A percentile compares a stretch with the other conserved stretches of the same genome.
Conservation (phyloP, 257 asterid genomes). For the Coffea canephora region DNA sequence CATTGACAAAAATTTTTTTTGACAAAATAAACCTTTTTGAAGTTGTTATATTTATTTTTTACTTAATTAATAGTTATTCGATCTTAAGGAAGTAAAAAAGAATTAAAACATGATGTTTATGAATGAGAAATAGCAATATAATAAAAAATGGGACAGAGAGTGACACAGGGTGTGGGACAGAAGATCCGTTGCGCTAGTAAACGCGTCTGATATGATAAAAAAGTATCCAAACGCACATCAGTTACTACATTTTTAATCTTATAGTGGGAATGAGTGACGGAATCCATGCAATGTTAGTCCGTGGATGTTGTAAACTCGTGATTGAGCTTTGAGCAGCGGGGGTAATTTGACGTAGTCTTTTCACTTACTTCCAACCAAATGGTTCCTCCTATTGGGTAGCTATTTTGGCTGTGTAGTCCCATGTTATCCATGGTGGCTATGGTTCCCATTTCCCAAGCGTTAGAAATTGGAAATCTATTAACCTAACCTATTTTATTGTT, state of each 20-base stretch:
- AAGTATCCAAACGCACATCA: background rate
- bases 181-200: too few relatives aligned
- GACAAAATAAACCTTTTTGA: too few relatives aligned
- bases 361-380: background rate
- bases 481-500: background rate
- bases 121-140: too few relatives aligned
- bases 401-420: background rate
- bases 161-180: too few relatives aligned
- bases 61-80: too few relatives aligned
- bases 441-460: background rate
- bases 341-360: background rate
- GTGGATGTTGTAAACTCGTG: background rate
- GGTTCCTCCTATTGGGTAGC: background rate
- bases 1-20: too few relatives aligned
- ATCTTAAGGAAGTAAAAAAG: too few relatives aligned
- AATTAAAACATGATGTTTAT: too few relatives aligned
- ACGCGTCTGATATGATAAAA: too few relatives aligned
- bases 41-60: too few relatives aligned
- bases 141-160: too few relatives aligned
- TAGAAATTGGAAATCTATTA: background rate
- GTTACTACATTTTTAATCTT: too few relatives aligned
- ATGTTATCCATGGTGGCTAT: background rate
- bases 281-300: background rate
- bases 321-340: background rate
- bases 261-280: background rate